phyloP scores from a whole-genome alignment of 2,329 filamentous ascomycete species.

The Aspergillus carbonarius region DNA sequence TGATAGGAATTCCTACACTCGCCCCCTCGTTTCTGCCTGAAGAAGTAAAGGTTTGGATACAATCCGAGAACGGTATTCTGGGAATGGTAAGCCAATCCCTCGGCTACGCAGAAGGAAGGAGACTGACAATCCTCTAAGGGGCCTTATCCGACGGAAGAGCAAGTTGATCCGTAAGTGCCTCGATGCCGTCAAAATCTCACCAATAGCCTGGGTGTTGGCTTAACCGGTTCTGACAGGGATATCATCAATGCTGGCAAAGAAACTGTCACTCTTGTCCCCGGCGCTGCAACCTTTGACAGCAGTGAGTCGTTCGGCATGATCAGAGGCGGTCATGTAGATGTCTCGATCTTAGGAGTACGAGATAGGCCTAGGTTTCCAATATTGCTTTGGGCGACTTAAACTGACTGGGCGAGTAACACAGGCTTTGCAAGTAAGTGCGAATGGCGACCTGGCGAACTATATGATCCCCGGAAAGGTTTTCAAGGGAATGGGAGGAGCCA shows the following conservation, averaged over 20 bases:
- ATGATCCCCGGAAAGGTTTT: slow-evolving; percentile 85
- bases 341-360: slow-evolving; percentile 71
- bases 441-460: slow-evolving; percentile 81
- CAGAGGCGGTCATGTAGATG: slow-evolving; percentile 76
- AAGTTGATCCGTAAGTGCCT: slow-evolving; percentile 60
- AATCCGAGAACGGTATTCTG: slow-evolving; percentile 82
- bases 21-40: slow-evolving; percentile 72
- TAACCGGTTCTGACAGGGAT: slow-evolving; percentile 47
- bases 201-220: neutral
- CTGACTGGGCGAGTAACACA: slow-evolving; percentile 3
- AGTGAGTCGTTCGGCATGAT: slow-evolving; percentile 87
- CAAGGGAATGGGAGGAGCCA: slow-evolving; percentile 82
- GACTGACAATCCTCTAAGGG: slow-evolving; percentile 44
- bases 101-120: neutral
- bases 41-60: slow-evolving; percentile 73
- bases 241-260: slow-evolving; percentile 87
- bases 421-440: slow-evolving; percentile 74
- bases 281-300: slow-evolving; percentile 74
- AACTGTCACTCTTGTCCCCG: slow-evolving; percentile 75
- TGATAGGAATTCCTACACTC: slow-evolving; percentile 75
- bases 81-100: slow-evolving; percentile 55
- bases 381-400: neutral
- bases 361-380: neutral
- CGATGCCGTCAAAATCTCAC: neutral
- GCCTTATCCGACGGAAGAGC: slow-evolving; percentile 69